Evolutionary conservation across 805 yeast species (phyloP).

Genomic region (Ogataea trehalophila): DNA sequence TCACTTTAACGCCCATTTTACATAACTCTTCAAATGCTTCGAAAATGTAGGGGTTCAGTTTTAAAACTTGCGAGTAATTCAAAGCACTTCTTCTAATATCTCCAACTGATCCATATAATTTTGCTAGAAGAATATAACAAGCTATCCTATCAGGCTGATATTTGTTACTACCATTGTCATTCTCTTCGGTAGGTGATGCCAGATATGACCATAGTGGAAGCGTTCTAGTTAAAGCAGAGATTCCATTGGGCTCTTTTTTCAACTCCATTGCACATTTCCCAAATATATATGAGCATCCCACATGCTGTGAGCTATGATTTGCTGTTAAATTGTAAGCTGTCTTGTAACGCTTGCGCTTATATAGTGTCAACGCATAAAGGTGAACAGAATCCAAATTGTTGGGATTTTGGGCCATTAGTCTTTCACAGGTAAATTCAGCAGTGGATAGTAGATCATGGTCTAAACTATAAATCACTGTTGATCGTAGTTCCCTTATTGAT

Average conservation of each 20-base stretch:
- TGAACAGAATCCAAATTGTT: slow-evolving; percentile 57
- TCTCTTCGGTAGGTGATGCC: not conserved
- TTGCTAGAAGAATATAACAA: slow-evolving; percentile 64
- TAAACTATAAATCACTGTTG: slow-evolving; percentile 61
- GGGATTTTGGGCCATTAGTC: slow-evolving; percentile 62
- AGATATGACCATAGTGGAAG: slow-evolving; percentile 33
- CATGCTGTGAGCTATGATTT: slow-evolving; percentile 39
- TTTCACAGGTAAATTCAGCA: slow-evolving; percentile 85
- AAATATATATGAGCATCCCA: slow-evolving; percentile 73
- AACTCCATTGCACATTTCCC: slow-evolving; percentile 62
- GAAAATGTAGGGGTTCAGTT: slow-evolving; percentile 75
- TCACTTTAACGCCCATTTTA: slow-evolving; percentile 63
- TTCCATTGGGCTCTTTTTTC: slow-evolving; percentile 56
- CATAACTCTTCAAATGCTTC: slow-evolving; percentile 80
- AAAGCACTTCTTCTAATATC: slow-evolving; percentile 62
- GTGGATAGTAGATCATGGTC: slow-evolving; percentile 66
- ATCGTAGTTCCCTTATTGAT: slow-evolving; percentile 39
- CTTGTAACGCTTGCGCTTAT: slow-evolving; percentile 52
- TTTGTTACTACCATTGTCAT: slow-evolving; percentile 5
- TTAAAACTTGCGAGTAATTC: slow-evolving; percentile 64
- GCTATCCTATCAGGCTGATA: slow-evolving; percentile 65
- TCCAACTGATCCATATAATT: slow-evolving; percentile 52
- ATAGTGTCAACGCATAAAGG: slow-evolving; percentile 64
- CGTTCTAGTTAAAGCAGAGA: slow-evolving; percentile 41
- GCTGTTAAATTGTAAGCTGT: slow-evolving; percentile 53